Evolutionary conservation across 345 rosid genomes (phyloP).

Genomic region (Lumnitzera littorea): DNA sequence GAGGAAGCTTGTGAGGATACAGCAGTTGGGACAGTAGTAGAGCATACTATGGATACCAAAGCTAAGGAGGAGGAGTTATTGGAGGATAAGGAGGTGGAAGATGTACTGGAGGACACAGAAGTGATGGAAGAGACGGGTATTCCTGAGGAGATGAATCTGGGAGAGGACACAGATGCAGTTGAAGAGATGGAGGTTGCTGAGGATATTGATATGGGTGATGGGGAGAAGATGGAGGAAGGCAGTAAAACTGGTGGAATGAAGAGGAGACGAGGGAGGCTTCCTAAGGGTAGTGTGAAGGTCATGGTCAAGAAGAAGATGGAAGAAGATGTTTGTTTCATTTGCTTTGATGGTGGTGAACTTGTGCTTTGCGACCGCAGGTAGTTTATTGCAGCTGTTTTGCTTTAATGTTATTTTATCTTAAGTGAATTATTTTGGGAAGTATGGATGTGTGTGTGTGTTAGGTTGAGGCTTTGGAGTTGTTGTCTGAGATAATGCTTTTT

Average conservation of each 20-base stretch:
- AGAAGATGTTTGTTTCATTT: slow-evolving; percentile 98
- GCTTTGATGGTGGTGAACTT: slow-evolving; percentile 96
- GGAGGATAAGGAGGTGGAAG: neutral
- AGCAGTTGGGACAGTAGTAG: neutral
- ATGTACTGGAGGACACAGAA: slow-evolving; percentile 6
- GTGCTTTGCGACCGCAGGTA: slow-evolving; percentile 98
- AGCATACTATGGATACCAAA: slow-evolving; percentile 3
- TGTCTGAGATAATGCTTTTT: slow-evolving; percentile 4
- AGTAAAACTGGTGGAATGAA: slow-evolving; percentile 41
- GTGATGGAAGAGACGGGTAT: slow-evolving; percentile 7
- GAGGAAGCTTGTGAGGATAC: neutral
- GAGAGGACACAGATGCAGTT: neutral
- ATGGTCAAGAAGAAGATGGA: slow-evolving; percentile 59
- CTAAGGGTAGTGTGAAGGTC: slow-evolving; percentile 34
- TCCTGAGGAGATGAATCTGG: slow-evolving; percentile 9
- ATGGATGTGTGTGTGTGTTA: neutral
- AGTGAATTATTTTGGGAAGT: slow-evolving; percentile 4
- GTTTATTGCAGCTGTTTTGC: neutral
- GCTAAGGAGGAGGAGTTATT: neutral
- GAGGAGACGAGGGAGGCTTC: slow-evolving; percentile 64
- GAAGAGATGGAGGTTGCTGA: slow-evolving; percentile 5
- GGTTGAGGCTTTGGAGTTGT: neutral
- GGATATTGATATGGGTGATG: slow-evolving; percentile 20
- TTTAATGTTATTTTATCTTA: slow-evolving; percentile 1
- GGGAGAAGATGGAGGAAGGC: slow-evolving; percentile 35